Percentiles rank a stretch among this genome's conserved stretches.
Evolutionary conservation across 2,329 filamentous ascomycete genomes (phyloP).

Genomic region (Scedosporium dehoogii): DNA sequence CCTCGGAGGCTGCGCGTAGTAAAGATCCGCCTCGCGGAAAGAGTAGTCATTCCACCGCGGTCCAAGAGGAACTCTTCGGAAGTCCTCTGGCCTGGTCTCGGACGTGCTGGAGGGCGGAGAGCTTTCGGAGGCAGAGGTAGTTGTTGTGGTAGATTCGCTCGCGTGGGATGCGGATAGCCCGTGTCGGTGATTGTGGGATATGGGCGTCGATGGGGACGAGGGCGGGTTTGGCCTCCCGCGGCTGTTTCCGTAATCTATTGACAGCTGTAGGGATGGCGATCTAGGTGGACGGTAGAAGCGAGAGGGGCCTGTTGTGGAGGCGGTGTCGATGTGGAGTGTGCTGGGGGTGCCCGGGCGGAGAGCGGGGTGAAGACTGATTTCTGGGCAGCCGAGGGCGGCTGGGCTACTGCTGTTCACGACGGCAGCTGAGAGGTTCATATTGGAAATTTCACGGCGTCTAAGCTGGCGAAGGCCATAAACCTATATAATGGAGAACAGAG

Average conservation of each 20-base stretch:
- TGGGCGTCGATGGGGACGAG: background rate
- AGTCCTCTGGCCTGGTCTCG: background rate
- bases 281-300: slow-evolving; percentile 9
- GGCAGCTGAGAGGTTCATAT: slow-evolving; percentile 6
- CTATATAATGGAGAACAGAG: slow-evolving; percentile 9
- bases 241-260: background rate
- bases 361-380: background rate
- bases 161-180: no score
- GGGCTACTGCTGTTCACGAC: background rate
- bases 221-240: background rate
- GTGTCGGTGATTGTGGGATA: no score
- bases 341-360: slow-evolving; percentile 1
- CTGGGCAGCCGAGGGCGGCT: background rate
- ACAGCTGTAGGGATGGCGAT: background rate
- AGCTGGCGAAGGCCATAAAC: slow-evolving; percentile 19
- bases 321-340: slow-evolving; percentile 9
- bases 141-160: no score
- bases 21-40: slow-evolving; percentile 24
- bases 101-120: background rate
- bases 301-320: background rate
- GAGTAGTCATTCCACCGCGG: slow-evolving; percentile 23
- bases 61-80: slow-evolving; percentile 10
- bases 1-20: slow-evolving; percentile 13
- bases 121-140: background rate
- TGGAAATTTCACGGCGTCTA: slow-evolving; percentile 11